Evolutionary conservation across 1,139 yeast species (phyloP).

Genomic region (Saccharomyces hybrid): DNA sequence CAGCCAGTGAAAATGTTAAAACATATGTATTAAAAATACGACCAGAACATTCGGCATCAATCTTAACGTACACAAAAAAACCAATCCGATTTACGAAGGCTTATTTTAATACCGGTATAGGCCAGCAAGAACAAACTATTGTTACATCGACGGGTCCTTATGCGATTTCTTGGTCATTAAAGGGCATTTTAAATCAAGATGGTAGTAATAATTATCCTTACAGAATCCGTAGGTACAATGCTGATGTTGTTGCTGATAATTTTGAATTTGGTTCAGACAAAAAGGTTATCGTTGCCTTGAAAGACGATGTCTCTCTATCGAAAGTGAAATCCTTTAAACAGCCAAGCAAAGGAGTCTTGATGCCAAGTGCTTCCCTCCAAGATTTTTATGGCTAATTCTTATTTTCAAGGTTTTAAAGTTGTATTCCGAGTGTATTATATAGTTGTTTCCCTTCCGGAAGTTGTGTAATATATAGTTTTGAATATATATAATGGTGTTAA

Average conservation of each 20-base stretch:
- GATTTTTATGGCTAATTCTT: conserved; percentile 7
- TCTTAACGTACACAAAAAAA: conserved; percentile 46
- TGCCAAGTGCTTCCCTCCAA: conserved; percentile 8
- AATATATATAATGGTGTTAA: not conserved
- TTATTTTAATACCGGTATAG: conserved; percentile 62
- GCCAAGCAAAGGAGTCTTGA: conserved; percentile 40
- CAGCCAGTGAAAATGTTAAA: conserved; percentile 56
- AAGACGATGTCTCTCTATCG: conserved; percentile 63
- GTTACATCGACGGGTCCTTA: conserved; percentile 76
- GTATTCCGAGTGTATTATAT: not conserved
- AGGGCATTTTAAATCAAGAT: conserved; percentile 48
- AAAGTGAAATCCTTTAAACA: conserved; percentile 49
- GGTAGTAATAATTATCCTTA: conserved; percentile 40
- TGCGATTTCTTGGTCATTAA: conserved; percentile 74
- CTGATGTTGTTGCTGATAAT: conserved; percentile 65
- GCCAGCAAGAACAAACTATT: conserved; percentile 59
- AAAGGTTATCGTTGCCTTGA: conserved; percentile 61
- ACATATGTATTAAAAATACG: conserved; percentile 60
- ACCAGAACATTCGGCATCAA: conserved; percentile 67
- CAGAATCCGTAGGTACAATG: conserved; percentile 54
- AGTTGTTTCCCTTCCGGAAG: not conserved
- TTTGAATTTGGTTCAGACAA: conserved; percentile 68
- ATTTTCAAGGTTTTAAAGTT: not conserved
- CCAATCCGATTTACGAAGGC: conserved; percentile 62
- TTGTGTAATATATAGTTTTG: not conserved